These are phyloP conservation scores for Lolium rigidum DNA, from an alignment of 176 grass and related monocot species.

Conservation along the genomic window DNA sequence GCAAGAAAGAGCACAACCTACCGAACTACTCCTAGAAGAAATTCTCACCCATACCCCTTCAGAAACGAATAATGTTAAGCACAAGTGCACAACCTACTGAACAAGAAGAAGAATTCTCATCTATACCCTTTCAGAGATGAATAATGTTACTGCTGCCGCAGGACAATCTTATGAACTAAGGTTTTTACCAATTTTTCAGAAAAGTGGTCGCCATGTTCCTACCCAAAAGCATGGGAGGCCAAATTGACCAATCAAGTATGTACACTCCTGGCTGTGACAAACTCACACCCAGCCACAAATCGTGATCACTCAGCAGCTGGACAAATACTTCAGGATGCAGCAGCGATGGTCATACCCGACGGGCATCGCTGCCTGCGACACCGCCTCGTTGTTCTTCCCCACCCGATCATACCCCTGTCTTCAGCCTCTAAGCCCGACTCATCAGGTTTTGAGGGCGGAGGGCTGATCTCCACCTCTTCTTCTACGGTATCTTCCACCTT, in stretches of 20 bases:
- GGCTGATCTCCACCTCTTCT: background rate
- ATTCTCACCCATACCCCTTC: background rate
- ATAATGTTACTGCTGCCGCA: background rate
- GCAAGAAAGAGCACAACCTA: background rate
- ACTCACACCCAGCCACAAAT: slow-evolving; percentile 2
- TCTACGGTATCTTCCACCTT: background rate
- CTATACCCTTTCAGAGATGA: background rate
- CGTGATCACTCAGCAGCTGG: background rate
- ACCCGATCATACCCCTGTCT: slow-evolving; percentile 20
- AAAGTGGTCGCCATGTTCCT: background rate
- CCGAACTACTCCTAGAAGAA: background rate
- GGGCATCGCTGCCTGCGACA: slow-evolving; percentile 35
- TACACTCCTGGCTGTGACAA: background rate
- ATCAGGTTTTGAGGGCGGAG: slow-evolving; percentile 5
- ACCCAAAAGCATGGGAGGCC: slow-evolving; percentile 13
- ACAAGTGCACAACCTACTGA: background rate
- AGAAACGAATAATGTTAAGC: background rate
- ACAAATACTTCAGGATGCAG: background rate
- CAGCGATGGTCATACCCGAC: background rate
- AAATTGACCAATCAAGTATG: slow-evolving; percentile 6
- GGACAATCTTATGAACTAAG: background rate
- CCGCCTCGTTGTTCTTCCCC: slow-evolving; percentile 37
- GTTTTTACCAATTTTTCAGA: background rate
- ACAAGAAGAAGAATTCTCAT: background rate
- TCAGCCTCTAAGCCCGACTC: background rate